Base-by-base conservation (phyloP, 441 rosid species). In the Jatropha multifida region DNA sequence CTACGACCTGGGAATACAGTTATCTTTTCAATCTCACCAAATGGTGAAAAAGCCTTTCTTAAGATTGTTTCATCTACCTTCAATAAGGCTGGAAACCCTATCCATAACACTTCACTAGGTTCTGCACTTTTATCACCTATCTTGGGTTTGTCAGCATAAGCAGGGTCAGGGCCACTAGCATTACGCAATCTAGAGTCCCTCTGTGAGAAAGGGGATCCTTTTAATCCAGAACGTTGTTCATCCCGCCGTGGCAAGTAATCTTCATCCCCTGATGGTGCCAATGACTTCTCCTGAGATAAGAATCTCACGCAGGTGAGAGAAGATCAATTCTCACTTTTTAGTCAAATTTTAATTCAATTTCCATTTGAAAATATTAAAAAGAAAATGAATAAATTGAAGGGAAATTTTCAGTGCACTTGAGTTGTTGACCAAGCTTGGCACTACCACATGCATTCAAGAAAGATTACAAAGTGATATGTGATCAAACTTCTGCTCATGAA, bases 1-100 rank as follows among this genome's bases (percentile, higher is more conserved):
- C 97, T 95, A 72, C 98, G 98, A 74, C 99, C 98, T 38, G 97
- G 96, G 85, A 95, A 92, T 68, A 87, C 89, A 10, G 96, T 87
- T 60, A 95, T 86, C 86, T 88, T 95, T 68, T 88, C 92, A 76
- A 93, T 80, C 79, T 95, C 99, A 78, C 99, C 99, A 77, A 90
- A 95, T 51, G 97, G 94, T 8, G 91, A 86, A 82, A 95, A 93
- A 40, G 92, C 95, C 79, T 90, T 87, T 78, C 90, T 85, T 83
- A 95, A 85, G 81, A 89, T 83, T 66, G 73, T 65, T 75, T 95
- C 99, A 80, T 95, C 98, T 69, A 95, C 96, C 85, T 86, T 85
- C 86, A 95, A 26, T 66, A 81, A 80, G 78, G 94, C 92, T 12
- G 99, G 99, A 82, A 95, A 95, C 38, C 99, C 98, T 80, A 95